Evolutionary conservation across 306 rosid species (phyloP).

Genomic region (Malus sieversii): DNA sequence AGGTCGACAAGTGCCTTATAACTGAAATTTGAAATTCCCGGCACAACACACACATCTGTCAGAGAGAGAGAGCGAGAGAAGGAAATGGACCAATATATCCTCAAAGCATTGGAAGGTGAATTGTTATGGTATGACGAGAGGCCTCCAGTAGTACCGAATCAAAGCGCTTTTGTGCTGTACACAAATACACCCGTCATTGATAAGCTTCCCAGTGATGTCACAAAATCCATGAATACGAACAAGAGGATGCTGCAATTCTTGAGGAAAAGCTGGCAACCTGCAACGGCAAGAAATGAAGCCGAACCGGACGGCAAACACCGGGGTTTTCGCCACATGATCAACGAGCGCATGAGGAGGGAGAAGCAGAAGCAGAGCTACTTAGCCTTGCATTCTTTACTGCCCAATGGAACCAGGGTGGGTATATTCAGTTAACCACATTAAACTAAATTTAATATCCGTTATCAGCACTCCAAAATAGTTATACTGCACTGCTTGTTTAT

Average conservation of each 20-base stretch:
- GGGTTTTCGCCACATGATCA: constrained; percentile 52
- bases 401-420: constrained; percentile 55
- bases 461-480: not conserved
- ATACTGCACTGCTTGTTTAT: not conserved
- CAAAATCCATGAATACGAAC: constrained; percentile 17
- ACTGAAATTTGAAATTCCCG: constrained; percentile 4
- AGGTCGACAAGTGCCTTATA: not conserved
- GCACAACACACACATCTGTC: not conserved
- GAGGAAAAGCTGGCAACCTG: constrained; percentile 20
- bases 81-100: constrained; percentile 24
- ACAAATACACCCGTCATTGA: constrained; percentile 10
- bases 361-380: constrained; percentile 46
- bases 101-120: constrained; percentile 35
- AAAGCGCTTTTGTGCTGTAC: constrained; percentile 44
- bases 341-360: constrained; percentile 69
- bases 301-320: constrained; percentile 30
- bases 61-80: not conserved
- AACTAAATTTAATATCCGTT: no score
- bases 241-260: constrained; percentile 37
- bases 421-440: not conserved
- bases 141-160: not conserved
- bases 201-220: not conserved
- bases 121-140: constrained; percentile 30
- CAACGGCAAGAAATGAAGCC: not conserved
- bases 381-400: constrained; percentile 51